phyloP scores from a whole-genome alignment of 768 basidiomycete genomes.

The Boletus reticulatus region DNA sequence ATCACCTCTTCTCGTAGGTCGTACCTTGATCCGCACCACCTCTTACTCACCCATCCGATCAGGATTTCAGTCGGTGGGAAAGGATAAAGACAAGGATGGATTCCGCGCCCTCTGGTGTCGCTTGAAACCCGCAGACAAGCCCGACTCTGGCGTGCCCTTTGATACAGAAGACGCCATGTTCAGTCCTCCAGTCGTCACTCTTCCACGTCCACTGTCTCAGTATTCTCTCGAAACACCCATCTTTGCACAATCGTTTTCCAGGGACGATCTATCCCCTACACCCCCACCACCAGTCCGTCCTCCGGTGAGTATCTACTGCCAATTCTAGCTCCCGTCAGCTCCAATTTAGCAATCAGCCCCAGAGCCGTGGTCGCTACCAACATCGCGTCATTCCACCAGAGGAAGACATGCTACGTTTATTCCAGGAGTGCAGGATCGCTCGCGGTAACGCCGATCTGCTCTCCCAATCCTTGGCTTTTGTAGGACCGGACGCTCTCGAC shows the following conservation, averaged over 20 bases:
- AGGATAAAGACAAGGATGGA: constrained; percentile 42
- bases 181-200: constrained; percentile 51
- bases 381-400: constrained; percentile 64
- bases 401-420: constrained; percentile 79
- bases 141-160: constrained; percentile 81
- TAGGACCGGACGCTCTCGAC: constrained; percentile 74
- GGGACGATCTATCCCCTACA: constrained; percentile 25
- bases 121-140: constrained; percentile 76
- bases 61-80: constrained; percentile 23
- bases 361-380: constrained; percentile 14
- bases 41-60: neutral
- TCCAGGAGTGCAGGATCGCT: constrained; percentile 84
- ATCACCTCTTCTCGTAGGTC: constrained; percentile 28
- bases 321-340: neutral
- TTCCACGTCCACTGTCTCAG: constrained; percentile 30
- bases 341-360: neutral
- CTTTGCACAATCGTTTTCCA: constrained; percentile 35
- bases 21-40: neutral
- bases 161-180: constrained; percentile 81
- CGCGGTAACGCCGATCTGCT: constrained; percentile 77
- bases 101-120: constrained; percentile 78
- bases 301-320: constrained; percentile 13
- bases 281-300: constrained; percentile 26
- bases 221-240: constrained; percentile 35
- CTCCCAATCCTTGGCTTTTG: constrained; percentile 64